Conservation (phyloP, 306 rosid species). For the Gleditsia sinensis region DNA sequence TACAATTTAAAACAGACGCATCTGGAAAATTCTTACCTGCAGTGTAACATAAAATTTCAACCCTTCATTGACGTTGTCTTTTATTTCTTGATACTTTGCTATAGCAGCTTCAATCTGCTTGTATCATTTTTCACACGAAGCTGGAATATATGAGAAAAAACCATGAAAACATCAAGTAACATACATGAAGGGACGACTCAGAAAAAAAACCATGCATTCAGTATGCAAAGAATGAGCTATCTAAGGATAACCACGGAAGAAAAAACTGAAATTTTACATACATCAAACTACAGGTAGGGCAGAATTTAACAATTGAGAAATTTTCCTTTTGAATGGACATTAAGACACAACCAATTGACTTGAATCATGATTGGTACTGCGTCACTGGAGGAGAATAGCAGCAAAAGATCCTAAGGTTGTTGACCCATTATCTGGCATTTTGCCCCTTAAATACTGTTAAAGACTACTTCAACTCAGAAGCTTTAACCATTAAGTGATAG, state of each 20-base stretch:
- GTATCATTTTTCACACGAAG: slow-evolving; percentile 88
- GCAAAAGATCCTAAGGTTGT: background rate
- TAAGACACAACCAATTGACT: background rate
- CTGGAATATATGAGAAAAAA: slow-evolving; percentile 48
- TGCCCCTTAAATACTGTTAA: background rate
- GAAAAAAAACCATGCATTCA: slow-evolving; percentile 14
- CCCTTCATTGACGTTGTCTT: slow-evolving; percentile 94
- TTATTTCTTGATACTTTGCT: slow-evolving; percentile 84
- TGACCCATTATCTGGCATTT: background rate
- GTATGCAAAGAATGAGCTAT: background rate
- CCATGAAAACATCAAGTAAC: slow-evolving; percentile 30
- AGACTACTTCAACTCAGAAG: too few relatives aligned
- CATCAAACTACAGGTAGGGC: background rate
- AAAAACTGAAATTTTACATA: background rate
- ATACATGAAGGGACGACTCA: background rate
- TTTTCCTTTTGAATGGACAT: background rate
- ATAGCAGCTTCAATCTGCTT: slow-evolving; percentile 97
- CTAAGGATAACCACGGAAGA: background rate
- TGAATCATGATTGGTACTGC: background rate
- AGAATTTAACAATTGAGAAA: background rate
- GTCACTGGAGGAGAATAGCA: background rate
- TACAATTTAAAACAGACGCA: slow-evolving; percentile 19
- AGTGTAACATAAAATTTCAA: slow-evolving; percentile 88
- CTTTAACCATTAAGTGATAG: too few relatives aligned
- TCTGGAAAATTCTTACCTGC: slow-evolving; percentile 55